Percentiles rank a stretch among this genome's conserved stretches.
phyloP scores from a whole-genome alignment of 768 basidiomycete species.

The Phylloporus rhodoxanthus region DNA sequence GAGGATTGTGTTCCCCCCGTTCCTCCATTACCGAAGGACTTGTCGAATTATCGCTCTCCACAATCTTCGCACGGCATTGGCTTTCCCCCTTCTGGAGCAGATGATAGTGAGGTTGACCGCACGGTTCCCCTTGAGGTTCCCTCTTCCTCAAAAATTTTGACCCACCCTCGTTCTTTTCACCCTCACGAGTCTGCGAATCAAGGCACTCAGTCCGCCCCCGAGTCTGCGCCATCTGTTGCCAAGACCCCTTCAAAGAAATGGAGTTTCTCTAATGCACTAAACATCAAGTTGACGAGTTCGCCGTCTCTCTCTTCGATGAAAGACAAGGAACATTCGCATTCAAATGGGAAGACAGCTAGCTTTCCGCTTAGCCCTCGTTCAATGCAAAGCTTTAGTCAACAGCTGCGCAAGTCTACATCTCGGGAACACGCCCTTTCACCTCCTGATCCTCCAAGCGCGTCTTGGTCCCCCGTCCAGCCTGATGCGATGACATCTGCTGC shows the following conservation, averaged over 20 bases:
- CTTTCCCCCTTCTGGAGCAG: slow-evolving; percentile 43
- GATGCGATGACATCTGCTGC: slow-evolving; percentile 77
- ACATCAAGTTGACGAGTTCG: slow-evolving; percentile 64
- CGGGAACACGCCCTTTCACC: slow-evolving; percentile 55
- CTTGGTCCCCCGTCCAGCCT: slow-evolving; percentile 66
- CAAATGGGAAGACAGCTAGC: slow-evolving; percentile 41
- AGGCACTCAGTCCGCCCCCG: slow-evolving; percentile 36
- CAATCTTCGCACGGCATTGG: slow-evolving; percentile 49
- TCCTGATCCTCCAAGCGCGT: slow-evolving; percentile 36
- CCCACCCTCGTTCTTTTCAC: slow-evolving; percentile 29
- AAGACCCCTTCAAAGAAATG: slow-evolving; percentile 94
- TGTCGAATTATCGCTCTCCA: slow-evolving; percentile 69
- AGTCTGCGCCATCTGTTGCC: slow-evolving; percentile 42
- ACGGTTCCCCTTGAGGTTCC: slow-evolving; percentile 51
- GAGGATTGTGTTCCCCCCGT: slow-evolving; percentile 80
- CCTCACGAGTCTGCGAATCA: slow-evolving; percentile 36
- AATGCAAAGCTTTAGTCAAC: slow-evolving; percentile 56
- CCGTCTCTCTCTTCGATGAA: slow-evolving; percentile 53
- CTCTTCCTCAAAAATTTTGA: slow-evolving; percentile 19
- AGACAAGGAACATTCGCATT: slow-evolving; percentile 35
- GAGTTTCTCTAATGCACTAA: slow-evolving; percentile 86
- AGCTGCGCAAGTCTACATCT: slow-evolving; percentile 62
- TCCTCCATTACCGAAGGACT: slow-evolving; percentile 86
- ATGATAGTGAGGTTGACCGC: slow-evolving; percentile 45
- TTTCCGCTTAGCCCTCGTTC: slow-evolving; percentile 64